These are phyloP conservation scores for Glebionis coronaria DNA, from an alignment of 129 eudicot genomes.

Conservation along the genomic window DNA sequence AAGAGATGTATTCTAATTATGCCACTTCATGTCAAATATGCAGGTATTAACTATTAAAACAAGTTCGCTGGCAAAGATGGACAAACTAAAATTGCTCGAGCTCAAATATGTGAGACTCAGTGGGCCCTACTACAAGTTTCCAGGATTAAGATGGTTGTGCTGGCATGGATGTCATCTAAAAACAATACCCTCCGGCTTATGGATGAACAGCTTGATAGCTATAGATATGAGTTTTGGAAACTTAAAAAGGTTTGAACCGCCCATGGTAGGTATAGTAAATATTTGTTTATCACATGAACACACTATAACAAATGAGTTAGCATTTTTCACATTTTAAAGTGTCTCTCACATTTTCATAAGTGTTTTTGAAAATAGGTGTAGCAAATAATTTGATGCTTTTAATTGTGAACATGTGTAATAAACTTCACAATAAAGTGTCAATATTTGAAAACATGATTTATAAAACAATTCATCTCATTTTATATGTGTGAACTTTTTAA, in stretches of 20 bases:
- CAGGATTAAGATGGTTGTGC: background rate
- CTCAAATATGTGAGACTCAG: background rate
- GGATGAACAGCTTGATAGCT: background rate
- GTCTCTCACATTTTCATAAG: too few relatives aligned
- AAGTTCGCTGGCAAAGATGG: background rate
- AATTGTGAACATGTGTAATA: too few relatives aligned
- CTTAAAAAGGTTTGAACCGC: background rate
- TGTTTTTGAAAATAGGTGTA: too few relatives aligned
- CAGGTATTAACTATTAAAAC: background rate
- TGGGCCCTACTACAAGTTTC: background rate
- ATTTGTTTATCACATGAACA: background rate
- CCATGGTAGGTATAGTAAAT: background rate
- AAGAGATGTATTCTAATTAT: background rate
- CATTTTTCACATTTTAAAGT: too few relatives aligned
- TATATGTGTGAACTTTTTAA: too few relatives aligned
- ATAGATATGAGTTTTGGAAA: background rate
- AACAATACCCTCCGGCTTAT: background rate
- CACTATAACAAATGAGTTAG: too few relatives aligned
- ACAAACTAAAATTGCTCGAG: constrained; percentile 2
- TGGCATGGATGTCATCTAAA: background rate
- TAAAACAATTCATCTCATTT: too few relatives aligned
- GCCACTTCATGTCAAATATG: background rate
- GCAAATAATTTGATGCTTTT: too few relatives aligned
- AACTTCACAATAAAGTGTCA: too few relatives aligned
- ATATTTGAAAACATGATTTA: too few relatives aligned